Evolutionary conservation across 2,329 filamentous ascomycete genomes (phyloP), one percentile per base, ranked within the genome.

Genomic region (Diaporthe ilicicola): DNA sequence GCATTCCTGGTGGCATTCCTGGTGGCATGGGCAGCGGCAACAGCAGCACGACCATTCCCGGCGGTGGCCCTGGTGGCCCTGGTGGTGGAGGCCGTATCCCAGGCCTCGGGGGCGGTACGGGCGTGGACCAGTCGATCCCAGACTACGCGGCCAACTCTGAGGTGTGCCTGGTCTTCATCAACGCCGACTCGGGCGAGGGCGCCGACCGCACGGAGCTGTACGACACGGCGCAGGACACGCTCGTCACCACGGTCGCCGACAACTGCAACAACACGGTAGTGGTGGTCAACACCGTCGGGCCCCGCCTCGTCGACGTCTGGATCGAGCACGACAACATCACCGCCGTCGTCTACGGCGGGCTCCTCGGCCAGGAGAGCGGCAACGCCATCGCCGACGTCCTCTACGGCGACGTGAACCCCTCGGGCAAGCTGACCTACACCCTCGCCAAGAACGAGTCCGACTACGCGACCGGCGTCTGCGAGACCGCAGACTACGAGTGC

Each of bases 231-330:
- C 74, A 76, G 54, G 90, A 93, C 62, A 81, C 84, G 6, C 77
- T 92, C 66, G 89, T 92, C 74, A 81, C 85, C 64, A 88, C 88
- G 42, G 89, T 91, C 10, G 85, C 89, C 1, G 83, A 84, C 4
- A 81, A 86, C 70, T 91, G 87, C 82, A 90, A 90, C 82, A 93
- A 93, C 81, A 92, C 90, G 13, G 84, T 93, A 50, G 87, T 93
- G 34, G 84, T 92, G 71, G 85, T 92, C 70, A 91, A 93, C 81
- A 88, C 87, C 12, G 86, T 89, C 22, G 89, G 90, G 2, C 84
- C 90, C 3, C 86, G 91, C 34, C 80, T 91, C 10, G 79, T 92
- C 37, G 84, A 88, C 69, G 82, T 87, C 1, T 90, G 85, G 80
- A 85, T 87, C 70, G 79, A 87, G n/a, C 84, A 88, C 76, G 82